A percentile compares a stretch with the other conserved stretches of the same genome.
phyloP scores from a whole-genome alignment of 2,329 filamentous ascomycete genomes.

The Emergomyces pasteurianus region DNA sequence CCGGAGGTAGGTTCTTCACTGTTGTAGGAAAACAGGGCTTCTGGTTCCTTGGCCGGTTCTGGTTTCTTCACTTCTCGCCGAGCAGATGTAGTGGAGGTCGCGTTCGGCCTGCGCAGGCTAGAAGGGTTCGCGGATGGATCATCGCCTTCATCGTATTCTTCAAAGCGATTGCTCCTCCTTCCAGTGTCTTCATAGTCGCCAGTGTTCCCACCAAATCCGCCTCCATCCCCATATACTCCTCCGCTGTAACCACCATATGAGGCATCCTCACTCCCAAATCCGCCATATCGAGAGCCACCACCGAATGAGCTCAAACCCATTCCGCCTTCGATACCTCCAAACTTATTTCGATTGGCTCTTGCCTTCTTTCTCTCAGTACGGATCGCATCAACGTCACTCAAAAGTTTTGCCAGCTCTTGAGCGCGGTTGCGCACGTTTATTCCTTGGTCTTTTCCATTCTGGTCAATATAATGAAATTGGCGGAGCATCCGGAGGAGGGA shows the following conservation, averaged over 20 bases:
- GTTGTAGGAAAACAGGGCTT: slow-evolving; percentile 82
- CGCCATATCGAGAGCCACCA: slow-evolving; percentile 61
- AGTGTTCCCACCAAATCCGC: slow-evolving; percentile 72
- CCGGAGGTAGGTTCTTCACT: slow-evolving; percentile 56
- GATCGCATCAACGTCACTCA: slow-evolving; percentile 55
- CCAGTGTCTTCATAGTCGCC: slow-evolving; percentile 61
- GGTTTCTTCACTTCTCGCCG: slow-evolving; percentile 48
- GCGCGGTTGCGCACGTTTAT: slow-evolving; percentile 94
- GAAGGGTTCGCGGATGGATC: slow-evolving; percentile 37
- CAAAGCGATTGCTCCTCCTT: slow-evolving; percentile 61
- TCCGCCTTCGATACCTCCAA: slow-evolving; percentile 75
- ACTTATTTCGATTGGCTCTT: slow-evolving; percentile 80
- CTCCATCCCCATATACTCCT: slow-evolving; percentile 86
- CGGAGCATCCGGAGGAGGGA: slow-evolving; percentile 95
- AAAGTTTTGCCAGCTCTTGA: slow-evolving; percentile 88
- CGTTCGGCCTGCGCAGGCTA: slow-evolving; percentile 39
- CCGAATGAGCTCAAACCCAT: slow-evolving; percentile 30
- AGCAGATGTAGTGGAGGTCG: slow-evolving; percentile 21
- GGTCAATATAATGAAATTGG: slow-evolving; percentile 93
- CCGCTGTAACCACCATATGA: slow-evolving; percentile 57
- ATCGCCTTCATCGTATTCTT: slow-evolving; percentile 92
- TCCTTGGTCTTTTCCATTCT: slow-evolving; percentile 95
- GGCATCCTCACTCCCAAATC: slow-evolving; percentile 71
- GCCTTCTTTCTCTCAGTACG: slow-evolving; percentile 71
- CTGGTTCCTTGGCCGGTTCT: slow-evolving; percentile 68